phyloP scores from a whole-genome alignment of 345 rosid species.

The Euclidium syriacum region DNA sequence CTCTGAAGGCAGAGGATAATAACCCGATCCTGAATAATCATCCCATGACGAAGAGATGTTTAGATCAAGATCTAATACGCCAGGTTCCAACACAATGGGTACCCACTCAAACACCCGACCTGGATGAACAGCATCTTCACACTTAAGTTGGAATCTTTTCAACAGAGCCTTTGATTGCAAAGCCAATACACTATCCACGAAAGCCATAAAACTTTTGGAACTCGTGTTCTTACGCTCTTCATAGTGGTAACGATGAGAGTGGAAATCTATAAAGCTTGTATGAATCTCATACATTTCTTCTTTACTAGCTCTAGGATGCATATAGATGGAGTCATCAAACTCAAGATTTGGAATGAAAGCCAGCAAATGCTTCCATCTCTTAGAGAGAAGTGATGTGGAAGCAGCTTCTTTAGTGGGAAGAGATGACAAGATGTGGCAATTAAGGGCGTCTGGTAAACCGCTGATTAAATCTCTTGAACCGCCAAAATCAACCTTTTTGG shows the following conservation, averaged over 20 bases:
- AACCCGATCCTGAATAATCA: too few relatives aligned
- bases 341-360: not conserved
- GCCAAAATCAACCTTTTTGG: not conserved
- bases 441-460: not conserved
- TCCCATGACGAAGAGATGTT: not conserved
- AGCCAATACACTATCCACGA: not conserved
- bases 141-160: conserved; percentile 1
- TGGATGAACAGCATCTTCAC: not conserved
- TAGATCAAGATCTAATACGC: not conserved
- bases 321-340: not conserved
- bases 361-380: not conserved
- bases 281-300: not conserved
- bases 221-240: too few relatives aligned
- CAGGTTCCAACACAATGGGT: not conserved
- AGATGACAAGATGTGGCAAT: not conserved
- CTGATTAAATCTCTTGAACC: not conserved
- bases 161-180: not conserved
- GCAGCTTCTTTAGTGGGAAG: not conserved
- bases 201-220: too few relatives aligned
- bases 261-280: not conserved
- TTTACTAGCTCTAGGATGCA: not conserved
- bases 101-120: not conserved
- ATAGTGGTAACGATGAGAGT: too few relatives aligned
- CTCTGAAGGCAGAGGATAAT: not conserved
- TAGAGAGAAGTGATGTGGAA: not conserved